Base-by-base conservation (phyloP, 2,329 filamentous ascomycete species). In the Pseudopyricularia cyperi region DNA sequence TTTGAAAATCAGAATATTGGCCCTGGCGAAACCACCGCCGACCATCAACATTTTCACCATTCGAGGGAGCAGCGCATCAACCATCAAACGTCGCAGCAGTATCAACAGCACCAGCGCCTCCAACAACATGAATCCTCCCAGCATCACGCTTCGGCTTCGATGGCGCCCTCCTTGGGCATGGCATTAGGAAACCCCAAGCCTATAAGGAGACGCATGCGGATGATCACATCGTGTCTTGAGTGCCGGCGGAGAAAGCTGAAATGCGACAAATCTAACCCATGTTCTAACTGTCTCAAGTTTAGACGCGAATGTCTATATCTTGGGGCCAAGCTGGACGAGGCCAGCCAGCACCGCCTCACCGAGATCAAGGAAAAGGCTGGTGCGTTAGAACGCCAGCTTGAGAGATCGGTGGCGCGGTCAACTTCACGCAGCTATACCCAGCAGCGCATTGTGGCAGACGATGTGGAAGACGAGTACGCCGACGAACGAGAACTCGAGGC, bases 301-400 rank as follows among this genome's bases (percentile, higher is more conserved):
- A 68, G 64, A 22, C 70, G 75, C 24, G 74, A 77, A 19, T 80
- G 77, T 58, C 61, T 85, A 35, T 87, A 85, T 61, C 72, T 88
- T 34, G 78, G 80, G 2, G 76, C 80, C 0, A 76, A 80, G 22
- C 70, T 86, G n/a, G 85, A 89, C 63, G 75, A 83, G 55, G 79
- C 78, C 7, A 80, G 80, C 51, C 83, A 87, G 64, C 73, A 82
- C 58, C 82, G 82, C 58, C 71, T 89, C 52, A 84, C 82, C 4
- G 82, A 88, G 60, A 83, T 89, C 63, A 89, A 89, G 67, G 85
- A 89, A 64, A 83, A 84, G 65, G 85, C 89, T 65, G 84, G 83
- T 26, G 79, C 77, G 8, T 67, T 89, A 17, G 85, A 89, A 66
- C 73, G 80, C 51, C 77, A 82, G 52, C 71, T 89, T 6, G 85